Conservation (phyloP, 352 stramenopile species). For the Globisporangium solare region DNA sequence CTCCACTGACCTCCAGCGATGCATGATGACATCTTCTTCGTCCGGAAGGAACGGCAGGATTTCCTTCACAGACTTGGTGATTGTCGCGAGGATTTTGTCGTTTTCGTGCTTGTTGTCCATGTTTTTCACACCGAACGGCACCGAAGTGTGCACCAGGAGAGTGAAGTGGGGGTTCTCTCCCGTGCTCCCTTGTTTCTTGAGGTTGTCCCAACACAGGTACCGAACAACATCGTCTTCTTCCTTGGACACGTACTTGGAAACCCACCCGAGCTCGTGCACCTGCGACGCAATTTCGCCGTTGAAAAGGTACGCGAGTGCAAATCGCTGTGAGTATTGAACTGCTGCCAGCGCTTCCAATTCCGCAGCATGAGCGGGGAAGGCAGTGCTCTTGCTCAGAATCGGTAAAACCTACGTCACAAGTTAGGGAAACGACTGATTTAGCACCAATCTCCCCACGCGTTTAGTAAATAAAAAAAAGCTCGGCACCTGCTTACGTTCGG, state of each 20-base stretch:
- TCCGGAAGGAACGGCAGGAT: slow-evolving; percentile 51
- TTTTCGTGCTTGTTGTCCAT: slow-evolving; percentile 54
- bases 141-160: slow-evolving; percentile 65
- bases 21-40: slow-evolving; percentile 40
- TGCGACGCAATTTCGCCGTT: slow-evolving; percentile 28
- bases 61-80: slow-evolving; percentile 44
- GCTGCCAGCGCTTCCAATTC: slow-evolving; percentile 32
- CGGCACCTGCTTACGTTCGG: slow-evolving; percentile 26
- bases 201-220: slow-evolving; percentile 76
- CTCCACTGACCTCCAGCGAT: slow-evolving; percentile 57
- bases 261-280: slow-evolving; percentile 52
- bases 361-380: slow-evolving; percentile 23
- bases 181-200: slow-evolving; percentile 41
- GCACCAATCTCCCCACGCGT: too few relatives aligned
- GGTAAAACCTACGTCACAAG: slow-evolving; percentile 24
- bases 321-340: slow-evolving; percentile 64
- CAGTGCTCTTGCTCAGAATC: slow-evolving; percentile 46
- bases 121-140: slow-evolving; percentile 47
- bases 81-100: slow-evolving; percentile 46
- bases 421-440: not conserved
- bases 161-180: slow-evolving; percentile 14
- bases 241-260: slow-evolving; percentile 47
- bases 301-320: slow-evolving; percentile 63
- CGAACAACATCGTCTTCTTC: slow-evolving; percentile 61
- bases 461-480: too few relatives aligned